A percentile compares a stretch with the other conserved stretches of the same genome.
These are phyloP conservation scores for Tulasnella sp. DNA, from an alignment of 768 basidiomycete species.

Conservation along the genomic window DNA sequence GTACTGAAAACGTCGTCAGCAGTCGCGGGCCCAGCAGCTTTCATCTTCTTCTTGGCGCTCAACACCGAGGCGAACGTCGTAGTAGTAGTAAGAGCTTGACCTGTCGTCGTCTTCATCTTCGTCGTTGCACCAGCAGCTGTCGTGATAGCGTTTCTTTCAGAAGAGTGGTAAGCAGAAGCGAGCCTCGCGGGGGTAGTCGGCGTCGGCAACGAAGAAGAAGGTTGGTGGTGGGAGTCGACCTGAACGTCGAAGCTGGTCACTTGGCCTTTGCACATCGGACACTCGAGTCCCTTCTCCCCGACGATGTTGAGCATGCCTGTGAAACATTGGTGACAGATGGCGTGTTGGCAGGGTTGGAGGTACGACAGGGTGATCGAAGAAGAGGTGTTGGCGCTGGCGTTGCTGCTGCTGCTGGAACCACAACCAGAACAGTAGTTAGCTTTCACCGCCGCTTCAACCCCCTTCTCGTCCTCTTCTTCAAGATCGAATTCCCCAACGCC, in stretches of 20 bases:
- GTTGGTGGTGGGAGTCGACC: neutral
- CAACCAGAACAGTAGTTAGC: slow-evolving; percentile 64
- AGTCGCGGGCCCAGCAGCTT: neutral
- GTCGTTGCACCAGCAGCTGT: neutral
- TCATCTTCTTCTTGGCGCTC: slow-evolving; percentile 7
- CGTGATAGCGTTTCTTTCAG: neutral
- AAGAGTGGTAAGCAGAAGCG: neutral
- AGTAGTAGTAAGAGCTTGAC: neutral
- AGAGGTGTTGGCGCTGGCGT: neutral
- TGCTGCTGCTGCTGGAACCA: slow-evolving; percentile 43
- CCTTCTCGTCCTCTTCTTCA: neutral
- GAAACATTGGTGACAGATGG: slow-evolving; percentile 77
- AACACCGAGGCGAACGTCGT: slow-evolving; percentile 6
- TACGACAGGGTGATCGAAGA: slow-evolving; percentile 41
- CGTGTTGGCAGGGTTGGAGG: slow-evolving; percentile 73
- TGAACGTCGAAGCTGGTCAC: slow-evolving; percentile 61
- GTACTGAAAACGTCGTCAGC: slow-evolving; percentile 7
- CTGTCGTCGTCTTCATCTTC: neutral
- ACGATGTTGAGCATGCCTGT: slow-evolving; percentile 88
- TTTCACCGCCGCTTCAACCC: neutral
- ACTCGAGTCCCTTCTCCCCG: slow-evolving; percentile 86
- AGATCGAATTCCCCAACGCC: no score
- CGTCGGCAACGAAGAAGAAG: neutral
- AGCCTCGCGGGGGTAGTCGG: slow-evolving; percentile 41
- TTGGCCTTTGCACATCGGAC: slow-evolving; percentile 72